A percentile compares a stretch with the other conserved stretches of the same genome.
These are phyloP conservation scores for Setaria italica DNA, from an alignment of 202 grass and related monocot species.

Conservation along the genomic window DNA sequence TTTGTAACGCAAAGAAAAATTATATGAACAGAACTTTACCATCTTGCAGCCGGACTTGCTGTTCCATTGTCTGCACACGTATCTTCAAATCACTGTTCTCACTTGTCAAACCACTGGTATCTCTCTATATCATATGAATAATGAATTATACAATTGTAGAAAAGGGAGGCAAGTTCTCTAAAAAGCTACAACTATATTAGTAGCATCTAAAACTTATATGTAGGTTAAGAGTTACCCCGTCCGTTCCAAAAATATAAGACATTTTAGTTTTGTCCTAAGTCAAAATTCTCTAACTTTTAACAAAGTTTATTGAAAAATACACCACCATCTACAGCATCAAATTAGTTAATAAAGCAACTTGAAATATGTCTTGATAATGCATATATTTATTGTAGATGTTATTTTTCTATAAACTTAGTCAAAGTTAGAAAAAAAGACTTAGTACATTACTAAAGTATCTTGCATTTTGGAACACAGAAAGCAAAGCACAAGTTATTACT, in stretches of 20 bases:
- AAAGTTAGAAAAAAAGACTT: too few relatives aligned
- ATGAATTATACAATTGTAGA: conserved; percentile 21
- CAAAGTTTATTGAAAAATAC: too few relatives aligned
- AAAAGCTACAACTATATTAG: conserved; percentile 36
- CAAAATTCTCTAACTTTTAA: too few relatives aligned
- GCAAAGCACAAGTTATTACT: neutral
- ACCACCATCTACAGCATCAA: too few relatives aligned
- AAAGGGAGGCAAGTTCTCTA: neutral
- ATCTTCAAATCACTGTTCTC: conserved; percentile 97
- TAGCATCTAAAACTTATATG: neutral
- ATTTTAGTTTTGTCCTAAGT: too few relatives aligned
- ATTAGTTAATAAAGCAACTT: too few relatives aligned
- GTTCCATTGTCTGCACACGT: conserved; percentile 85
- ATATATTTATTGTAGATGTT: too few relatives aligned
- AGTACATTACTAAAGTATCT: too few relatives aligned
- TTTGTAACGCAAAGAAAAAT: conserved; percentile 3
- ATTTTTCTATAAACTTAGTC: too few relatives aligned
- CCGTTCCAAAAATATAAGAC: too few relatives aligned
- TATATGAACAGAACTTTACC: conserved; percentile 55
- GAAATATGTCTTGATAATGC: too few relatives aligned
- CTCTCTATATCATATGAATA: conserved; percentile 63
- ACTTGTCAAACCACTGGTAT: conserved; percentile 82
- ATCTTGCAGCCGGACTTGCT: conserved; percentile 89
- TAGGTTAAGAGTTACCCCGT: neutral
- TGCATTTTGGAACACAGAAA: neutral